Percentiles rank a stretch among this genome's conserved stretches.
These are phyloP conservation scores for Paracamarosporium sp. DNA, from an alignment of 2,329 filamentous ascomycete species.

Conservation along the genomic window DNA sequence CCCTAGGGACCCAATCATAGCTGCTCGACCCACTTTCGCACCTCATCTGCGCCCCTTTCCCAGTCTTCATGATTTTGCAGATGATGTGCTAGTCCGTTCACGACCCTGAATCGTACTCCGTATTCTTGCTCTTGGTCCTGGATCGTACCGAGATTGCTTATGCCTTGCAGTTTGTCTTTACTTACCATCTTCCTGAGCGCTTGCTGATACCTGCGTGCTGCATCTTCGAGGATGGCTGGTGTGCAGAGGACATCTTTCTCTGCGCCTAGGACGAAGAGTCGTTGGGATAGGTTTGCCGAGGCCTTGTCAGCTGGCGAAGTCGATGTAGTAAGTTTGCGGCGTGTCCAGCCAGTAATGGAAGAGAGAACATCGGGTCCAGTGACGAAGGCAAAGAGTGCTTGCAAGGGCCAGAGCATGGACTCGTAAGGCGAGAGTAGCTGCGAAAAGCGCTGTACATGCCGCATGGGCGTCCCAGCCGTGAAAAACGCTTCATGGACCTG, in stretches of 20 bases:
- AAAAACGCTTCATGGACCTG: constrained; percentile 61
- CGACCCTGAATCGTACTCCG: constrained; percentile 52
- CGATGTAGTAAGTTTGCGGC: constrained; percentile 42
- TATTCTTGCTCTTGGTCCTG: constrained; percentile 12
- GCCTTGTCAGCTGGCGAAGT: neutral
- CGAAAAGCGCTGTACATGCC: constrained; percentile 53
- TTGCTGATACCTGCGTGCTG: constrained; percentile 49
- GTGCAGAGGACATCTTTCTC: constrained; percentile 35
- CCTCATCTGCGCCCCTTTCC: constrained; percentile 55
- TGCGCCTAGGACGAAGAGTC: constrained; percentile 33
- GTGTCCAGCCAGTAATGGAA: constrained; percentile 44
- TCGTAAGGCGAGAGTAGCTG: constrained; percentile 57
- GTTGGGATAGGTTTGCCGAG: constrained; percentile 8
- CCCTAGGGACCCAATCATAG: too few relatives aligned
- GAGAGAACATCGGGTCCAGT: constrained; percentile 49
- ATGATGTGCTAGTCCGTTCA: constrained; percentile 59
- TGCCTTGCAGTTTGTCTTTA: constrained; percentile 38
- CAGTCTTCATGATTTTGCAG: constrained; percentile 61
- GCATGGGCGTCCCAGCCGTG: constrained; percentile 50
- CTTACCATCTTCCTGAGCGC: constrained; percentile 40
- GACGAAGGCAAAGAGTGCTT: constrained; percentile 56
- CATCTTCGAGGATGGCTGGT: constrained; percentile 37
- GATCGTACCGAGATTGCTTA: constrained; percentile 14
- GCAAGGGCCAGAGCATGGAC: constrained; percentile 60
- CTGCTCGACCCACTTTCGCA: constrained; percentile 51